Conservation (phyloP, 805 yeast genomes). For the Myxozyma monticola region DNA sequence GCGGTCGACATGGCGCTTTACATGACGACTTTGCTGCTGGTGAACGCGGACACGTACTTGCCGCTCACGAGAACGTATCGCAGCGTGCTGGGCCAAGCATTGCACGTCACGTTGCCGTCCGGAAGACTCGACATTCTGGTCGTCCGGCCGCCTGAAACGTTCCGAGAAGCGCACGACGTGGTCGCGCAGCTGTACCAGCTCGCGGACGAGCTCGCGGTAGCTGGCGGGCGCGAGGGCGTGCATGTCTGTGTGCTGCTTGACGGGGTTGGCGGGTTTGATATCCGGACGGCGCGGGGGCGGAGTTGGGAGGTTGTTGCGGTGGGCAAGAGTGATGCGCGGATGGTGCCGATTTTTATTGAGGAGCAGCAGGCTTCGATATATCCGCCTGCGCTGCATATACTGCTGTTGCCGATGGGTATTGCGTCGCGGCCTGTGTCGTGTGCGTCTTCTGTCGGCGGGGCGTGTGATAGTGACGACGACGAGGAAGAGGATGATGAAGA, state of each 20-base stretch:
- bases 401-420: conserved; percentile 25
- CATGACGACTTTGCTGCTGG: conserved; percentile 32
- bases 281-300: conserved; percentile 32
- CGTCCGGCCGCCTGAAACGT: conserved; percentile 32
- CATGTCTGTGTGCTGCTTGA: conserved; percentile 38
- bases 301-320: conserved; percentile 40
- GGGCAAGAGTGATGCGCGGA: conserved; percentile 32
- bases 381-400: conserved; percentile 27
- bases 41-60: conserved; percentile 22
- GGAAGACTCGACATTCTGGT: conserved; percentile 37
- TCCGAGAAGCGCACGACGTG: conserved; percentile 32
- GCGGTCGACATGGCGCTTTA: conserved; percentile 30
- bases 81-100: conserved; percentile 33
- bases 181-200: conserved; percentile 35
- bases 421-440: too few relatives aligned
- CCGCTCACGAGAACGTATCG: conserved; percentile 24
- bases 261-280: conserved; percentile 36
- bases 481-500: background rate
- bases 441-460: conserved; percentile 1
- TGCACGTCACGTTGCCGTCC: conserved; percentile 35
- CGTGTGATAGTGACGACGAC: conserved; percentile 1
- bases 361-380: conserved; percentile 24
- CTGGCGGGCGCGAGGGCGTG: conserved; percentile 27
- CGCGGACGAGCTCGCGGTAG: conserved; percentile 29
- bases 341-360: conserved; percentile 7